Percentiles rank a stretch among this genome's conserved stretches.
phyloP scores from a whole-genome alignment of 2,329 filamentous ascomycete species.

The Phyllosticta citrichinensis region DNA sequence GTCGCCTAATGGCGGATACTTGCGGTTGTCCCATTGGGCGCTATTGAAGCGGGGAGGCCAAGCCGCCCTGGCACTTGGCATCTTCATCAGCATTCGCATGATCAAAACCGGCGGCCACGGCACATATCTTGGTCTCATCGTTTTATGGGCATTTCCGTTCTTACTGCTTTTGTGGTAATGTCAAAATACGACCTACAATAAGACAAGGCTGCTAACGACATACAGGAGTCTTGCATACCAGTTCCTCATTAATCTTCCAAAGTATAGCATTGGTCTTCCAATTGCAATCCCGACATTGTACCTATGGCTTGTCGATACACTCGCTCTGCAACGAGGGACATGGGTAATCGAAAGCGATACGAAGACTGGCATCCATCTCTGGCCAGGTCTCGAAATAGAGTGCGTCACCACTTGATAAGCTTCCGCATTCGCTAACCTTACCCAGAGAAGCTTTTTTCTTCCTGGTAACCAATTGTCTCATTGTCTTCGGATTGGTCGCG shows the following conservation, averaged over 20 bases:
- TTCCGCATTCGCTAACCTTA: constrained; percentile 7
- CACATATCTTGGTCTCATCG: constrained; percentile 60
- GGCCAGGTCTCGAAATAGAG: constrained; percentile 59
- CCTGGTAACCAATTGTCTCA: constrained; percentile 56
- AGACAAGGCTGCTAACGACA: constrained; percentile 4
- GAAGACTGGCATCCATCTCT: constrained; percentile 54
- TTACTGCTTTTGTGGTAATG: constrained; percentile 49
- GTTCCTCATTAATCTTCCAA: constrained; percentile 52
- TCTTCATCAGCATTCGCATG: constrained; percentile 35
- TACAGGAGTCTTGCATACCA: constrained; percentile 49
- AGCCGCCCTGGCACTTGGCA: constrained; percentile 29
- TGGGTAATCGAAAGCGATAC: constrained; percentile 62
- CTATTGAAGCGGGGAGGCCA: constrained; percentile 33
- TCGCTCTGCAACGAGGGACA: constrained; percentile 56
- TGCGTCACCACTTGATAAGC: constrained; percentile 13
- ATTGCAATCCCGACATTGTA: constrained; percentile 57
- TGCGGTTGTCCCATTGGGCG: constrained; percentile 25
- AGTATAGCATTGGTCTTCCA: constrained; percentile 47
- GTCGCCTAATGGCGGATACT: constrained; percentile 13
- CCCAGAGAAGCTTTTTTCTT: constrained; percentile 60
- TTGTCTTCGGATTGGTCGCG: constrained; percentile 58
- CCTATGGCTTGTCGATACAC: constrained; percentile 61
- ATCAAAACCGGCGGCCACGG: constrained; percentile 39
- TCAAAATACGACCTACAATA: not conserved
- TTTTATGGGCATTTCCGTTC: constrained; percentile 60